Evolutionary conservation across 345 rosid species (phyloP), one percentile per base, ranked within the genome.

Genomic region (Populus tremula): DNA sequence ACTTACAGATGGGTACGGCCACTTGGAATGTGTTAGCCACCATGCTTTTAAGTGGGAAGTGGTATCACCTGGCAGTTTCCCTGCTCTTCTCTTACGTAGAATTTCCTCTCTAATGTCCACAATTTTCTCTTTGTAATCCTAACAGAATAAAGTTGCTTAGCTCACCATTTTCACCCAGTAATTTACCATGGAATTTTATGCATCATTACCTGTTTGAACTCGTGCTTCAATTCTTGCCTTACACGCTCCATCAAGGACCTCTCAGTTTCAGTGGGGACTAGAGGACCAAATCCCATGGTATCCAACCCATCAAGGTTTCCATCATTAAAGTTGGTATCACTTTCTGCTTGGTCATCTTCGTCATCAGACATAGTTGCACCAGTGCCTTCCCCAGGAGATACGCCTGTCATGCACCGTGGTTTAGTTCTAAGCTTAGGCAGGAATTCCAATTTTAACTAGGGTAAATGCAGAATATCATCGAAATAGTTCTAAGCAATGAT

Each of bases 1-100:
- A 75, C 87, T 82, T 82, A 93, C 98, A 2, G 97, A 92, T 81
- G 98, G 98, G 79, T 93, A 93, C 70, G 98, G 98, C 98, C 98
- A 93, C 80, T 92, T 93, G 61, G 97, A 80, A 85, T 93, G 97
- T n/a, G 92, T 79, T 66, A 84, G 90, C 98, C 98, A 93, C 98
- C 98, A 93, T 33, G 90, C 90, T 87, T 93, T 93, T 76, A 90
- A 86, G 70, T 83, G 87, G 13, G 89, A 88, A 38, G 95, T 92
- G 8, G 97, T 90, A 85, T 90, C 95, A n/a, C 97, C 97, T 0
- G 97, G 98, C 77, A 94, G 82, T 82, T 92, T 92, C 72, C 97
- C 98, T 0, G 95, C 97, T 72, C 95, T 87, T 88, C 98, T 85
- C 89, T 94, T 94, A 36, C 98, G 90, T 77, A 94, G 79, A 78